Conservation (phyloP, 2,329 filamentous ascomycete species). For the Xylaria multiplex region DNA sequence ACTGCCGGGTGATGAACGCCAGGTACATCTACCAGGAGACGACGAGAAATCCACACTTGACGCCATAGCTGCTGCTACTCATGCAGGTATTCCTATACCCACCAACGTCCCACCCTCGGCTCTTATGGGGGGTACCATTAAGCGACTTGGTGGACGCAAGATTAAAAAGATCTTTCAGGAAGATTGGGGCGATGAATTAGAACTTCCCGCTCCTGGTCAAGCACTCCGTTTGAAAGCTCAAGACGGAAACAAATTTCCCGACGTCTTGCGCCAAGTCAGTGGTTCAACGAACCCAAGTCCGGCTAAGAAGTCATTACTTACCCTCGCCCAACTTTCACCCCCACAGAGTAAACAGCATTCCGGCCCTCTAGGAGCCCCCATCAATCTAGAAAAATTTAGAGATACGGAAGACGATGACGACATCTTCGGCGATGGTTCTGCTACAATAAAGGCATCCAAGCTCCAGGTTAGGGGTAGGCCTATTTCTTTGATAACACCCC, state of each 20-base stretch:
- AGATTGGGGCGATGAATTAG: conserved; percentile 84
- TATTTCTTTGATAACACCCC: conserved; percentile 62
- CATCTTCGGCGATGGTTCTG: conserved; percentile 70
- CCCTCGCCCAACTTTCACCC: conserved; percentile 44
- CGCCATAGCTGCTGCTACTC: conserved; percentile 86
- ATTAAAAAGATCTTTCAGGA: conserved; percentile 78
- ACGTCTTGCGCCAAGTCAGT: conserved; percentile 74
- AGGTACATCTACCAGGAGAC: conserved; percentile 83
- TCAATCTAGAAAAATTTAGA: conserved; percentile 71
- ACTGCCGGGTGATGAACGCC: conserved; percentile 81
- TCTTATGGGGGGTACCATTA: conserved; percentile 91
- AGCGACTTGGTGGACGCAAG: conserved; percentile 81
- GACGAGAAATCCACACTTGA: conserved; percentile 86
- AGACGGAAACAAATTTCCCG: conserved; percentile 71
- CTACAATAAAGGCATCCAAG: conserved; percentile 76
- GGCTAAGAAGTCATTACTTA: conserved; percentile 51
- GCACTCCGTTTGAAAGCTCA: conserved; percentile 72
- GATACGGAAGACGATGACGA: conserved; percentile 70
- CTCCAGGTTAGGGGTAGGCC: conserved; percentile 41
- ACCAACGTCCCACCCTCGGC: conserved; percentile 88
- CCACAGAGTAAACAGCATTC: conserved; percentile 49
- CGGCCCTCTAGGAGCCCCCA: conserved; percentile 55
- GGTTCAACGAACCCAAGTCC: conserved; percentile 66
- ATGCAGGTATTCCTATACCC: conserved; percentile 91
- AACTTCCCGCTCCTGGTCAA: conserved; percentile 69